phyloP scores from a whole-genome alignment of 108 stramenopile species.

The Epithemia pelagica region DNA sequence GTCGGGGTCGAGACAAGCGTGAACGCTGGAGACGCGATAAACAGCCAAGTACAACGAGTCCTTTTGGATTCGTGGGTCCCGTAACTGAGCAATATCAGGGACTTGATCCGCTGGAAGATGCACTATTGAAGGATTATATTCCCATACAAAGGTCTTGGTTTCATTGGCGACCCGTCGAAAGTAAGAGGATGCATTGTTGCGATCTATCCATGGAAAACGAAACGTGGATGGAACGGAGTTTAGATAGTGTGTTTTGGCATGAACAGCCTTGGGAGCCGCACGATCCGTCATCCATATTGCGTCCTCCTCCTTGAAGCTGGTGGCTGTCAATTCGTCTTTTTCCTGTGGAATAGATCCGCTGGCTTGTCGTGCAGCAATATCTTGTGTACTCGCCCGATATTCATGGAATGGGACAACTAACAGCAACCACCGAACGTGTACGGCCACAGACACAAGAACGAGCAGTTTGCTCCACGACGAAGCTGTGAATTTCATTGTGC shows the following conservation, averaged over 20 bases:
- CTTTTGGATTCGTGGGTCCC: background rate
- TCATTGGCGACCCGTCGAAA: background rate
- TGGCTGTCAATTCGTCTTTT: too few species aligned
- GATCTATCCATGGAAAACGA: background rate
- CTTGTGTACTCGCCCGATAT: too few species aligned
- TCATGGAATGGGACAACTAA: too few species aligned
- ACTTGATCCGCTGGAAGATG: background rate
- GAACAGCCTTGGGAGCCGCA: too few species aligned
- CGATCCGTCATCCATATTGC: too few species aligned
- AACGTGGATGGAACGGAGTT: background rate
- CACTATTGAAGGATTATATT: conserved; percentile 1
- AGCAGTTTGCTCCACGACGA: too few species aligned
- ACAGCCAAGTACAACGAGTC: background rate
- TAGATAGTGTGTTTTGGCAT: background rate
- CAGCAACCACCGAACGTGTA: too few species aligned
- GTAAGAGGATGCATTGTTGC: background rate
- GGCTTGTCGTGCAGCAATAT: too few species aligned
- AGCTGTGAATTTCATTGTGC: too few species aligned
- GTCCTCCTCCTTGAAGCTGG: too few species aligned
- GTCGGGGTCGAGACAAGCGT: background rate
- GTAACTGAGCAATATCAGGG: background rate
- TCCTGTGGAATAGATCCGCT: too few species aligned
- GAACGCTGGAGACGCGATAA: background rate
- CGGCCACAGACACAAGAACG: too few species aligned
- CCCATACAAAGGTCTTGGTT: background rate